These are phyloP conservation scores for Fraxinus anomala DNA, from an alignment of 257 asterid genomes.

Conservation along the genomic window DNA sequence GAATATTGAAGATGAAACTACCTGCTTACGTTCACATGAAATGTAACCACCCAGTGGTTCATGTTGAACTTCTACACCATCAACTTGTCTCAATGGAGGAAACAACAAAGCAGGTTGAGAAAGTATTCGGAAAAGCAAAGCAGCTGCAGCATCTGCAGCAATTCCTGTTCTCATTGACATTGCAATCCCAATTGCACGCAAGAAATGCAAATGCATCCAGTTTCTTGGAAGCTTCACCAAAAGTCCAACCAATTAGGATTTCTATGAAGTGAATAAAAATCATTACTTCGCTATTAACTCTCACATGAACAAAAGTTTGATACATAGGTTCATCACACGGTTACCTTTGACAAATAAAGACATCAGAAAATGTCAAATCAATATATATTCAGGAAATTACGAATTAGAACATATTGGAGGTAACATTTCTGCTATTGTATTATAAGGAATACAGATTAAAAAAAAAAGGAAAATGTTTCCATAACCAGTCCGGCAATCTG, in stretches of 20 bases:
- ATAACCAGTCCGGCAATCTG: background rate
- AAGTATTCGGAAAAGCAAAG: slow-evolving; percentile 92
- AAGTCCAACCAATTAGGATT: slow-evolving; percentile 32
- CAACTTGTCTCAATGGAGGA: slow-evolving; percentile 92
- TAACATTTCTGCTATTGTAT: background rate
- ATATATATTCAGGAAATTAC: background rate
- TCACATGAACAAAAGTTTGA: background rate
- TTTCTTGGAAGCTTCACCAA: slow-evolving; percentile 88
- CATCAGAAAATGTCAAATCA: background rate
- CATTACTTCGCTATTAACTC: background rate
- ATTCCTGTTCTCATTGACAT: slow-evolving; percentile 99
- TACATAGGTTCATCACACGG: background rate
- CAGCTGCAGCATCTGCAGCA: slow-evolving; percentile 99
- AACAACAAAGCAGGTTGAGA: slow-evolving; percentile 97
- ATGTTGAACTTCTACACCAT: slow-evolving; percentile 77
- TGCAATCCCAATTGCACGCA: slow-evolving; percentile 95
- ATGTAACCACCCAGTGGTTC: slow-evolving; percentile 59
- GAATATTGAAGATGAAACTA: slow-evolving; percentile 35
- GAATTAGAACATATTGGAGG: background rate
- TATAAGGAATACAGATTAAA: background rate
- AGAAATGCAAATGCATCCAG: slow-evolving; percentile 99
- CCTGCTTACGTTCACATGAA: slow-evolving; percentile 72
- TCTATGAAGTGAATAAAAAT: slow-evolving; percentile 23
- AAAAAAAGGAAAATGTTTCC: background rate
- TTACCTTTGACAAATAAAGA: slow-evolving; percentile 3